phyloP scores from a whole-genome alignment of 2,329 filamentous ascomycete genomes.

The Aspergillus brasiliensis region DNA sequence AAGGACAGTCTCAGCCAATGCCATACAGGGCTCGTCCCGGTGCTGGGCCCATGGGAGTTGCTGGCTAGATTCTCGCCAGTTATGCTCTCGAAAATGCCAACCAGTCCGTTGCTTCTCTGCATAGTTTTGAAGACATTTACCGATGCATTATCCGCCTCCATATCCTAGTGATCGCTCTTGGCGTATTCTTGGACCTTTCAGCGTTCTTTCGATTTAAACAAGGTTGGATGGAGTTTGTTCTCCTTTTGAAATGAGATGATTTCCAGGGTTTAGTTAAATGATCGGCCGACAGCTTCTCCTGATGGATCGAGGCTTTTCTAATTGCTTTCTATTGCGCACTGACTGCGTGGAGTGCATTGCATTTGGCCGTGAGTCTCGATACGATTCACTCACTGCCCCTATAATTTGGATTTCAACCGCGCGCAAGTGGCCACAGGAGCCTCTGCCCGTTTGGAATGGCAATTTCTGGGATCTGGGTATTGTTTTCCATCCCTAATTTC shows the following conservation, averaged over 20 bases:
- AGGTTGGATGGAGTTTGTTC: conserved; percentile 34
- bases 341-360: conserved; percentile 25
- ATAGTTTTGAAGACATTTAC: conserved; percentile 16
- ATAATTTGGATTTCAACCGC: conserved; percentile 19
- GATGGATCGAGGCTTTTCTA: conserved; percentile 5
- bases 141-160: conserved; percentile 9
- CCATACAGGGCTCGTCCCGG: conserved; percentile 41
- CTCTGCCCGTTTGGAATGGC: conserved; percentile 2
- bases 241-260: conserved; percentile 22
- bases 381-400: background rate
- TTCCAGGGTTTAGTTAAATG: conserved; percentile 23
- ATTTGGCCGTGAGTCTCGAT: conserved; percentile 27
- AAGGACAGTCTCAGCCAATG: conserved; percentile 36
- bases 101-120: conserved; percentile 10
- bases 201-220: conserved; percentile 31
- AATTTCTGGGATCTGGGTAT: conserved; percentile 18
- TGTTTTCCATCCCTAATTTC: conserved; percentile 8
- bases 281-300: conserved; percentile 10
- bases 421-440: conserved; percentile 7
- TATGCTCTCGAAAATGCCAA: conserved; percentile 16
- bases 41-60: conserved; percentile 44
- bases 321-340: conserved; percentile 13
- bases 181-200: conserved; percentile 29
- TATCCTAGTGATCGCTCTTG: conserved; percentile 14
- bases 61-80: conserved; percentile 28